Evolutionary conservation across 148 eudicot genomes (phyloP).

Genomic region (Camellia lanceoleosa): DNA sequence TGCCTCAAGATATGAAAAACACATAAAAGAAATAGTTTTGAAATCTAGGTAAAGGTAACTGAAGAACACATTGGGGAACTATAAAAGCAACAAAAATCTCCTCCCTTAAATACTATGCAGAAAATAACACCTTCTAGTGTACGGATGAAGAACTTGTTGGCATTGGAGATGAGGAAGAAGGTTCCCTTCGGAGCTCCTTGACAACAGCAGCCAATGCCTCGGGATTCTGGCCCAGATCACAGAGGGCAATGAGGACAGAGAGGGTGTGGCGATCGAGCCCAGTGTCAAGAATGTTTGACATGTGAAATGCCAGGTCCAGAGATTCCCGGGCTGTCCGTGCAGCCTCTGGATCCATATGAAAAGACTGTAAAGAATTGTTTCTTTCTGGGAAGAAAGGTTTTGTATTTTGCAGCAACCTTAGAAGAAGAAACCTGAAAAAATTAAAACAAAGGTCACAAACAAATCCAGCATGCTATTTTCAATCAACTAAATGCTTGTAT

Average conservation of each 20-base stretch:
- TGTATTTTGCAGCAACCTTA: background rate
- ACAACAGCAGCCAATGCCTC: constrained; percentile 73
- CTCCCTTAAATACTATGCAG: too few species aligned
- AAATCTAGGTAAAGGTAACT: too few species aligned
- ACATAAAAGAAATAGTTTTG: too few species aligned
- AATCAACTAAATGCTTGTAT: too few species aligned
- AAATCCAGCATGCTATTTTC: background rate
- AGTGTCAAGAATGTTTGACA: constrained; percentile 76
- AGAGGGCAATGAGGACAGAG: constrained; percentile 69
- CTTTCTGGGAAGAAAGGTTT: background rate
- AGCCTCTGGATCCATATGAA: constrained; percentile 59
- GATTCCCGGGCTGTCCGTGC: constrained; percentile 66
- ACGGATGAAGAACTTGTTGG: constrained; percentile 25
- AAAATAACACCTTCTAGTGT: background rate
- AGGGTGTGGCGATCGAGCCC: constrained; percentile 82
- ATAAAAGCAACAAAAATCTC: too few species aligned
- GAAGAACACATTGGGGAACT: too few species aligned
- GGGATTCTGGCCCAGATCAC: constrained; percentile 67
- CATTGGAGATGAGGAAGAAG: constrained; percentile 25
- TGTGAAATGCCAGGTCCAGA: constrained; percentile 61
- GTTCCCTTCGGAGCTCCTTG: constrained; percentile 57
- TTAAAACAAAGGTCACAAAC: background rate
- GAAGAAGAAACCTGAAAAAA: background rate
- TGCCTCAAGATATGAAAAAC: too few species aligned
- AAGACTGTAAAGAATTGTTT: background rate